Base-by-base conservation (phyloP, 495 filamentous ascomycete species). In the Xylona heveae region DNA sequence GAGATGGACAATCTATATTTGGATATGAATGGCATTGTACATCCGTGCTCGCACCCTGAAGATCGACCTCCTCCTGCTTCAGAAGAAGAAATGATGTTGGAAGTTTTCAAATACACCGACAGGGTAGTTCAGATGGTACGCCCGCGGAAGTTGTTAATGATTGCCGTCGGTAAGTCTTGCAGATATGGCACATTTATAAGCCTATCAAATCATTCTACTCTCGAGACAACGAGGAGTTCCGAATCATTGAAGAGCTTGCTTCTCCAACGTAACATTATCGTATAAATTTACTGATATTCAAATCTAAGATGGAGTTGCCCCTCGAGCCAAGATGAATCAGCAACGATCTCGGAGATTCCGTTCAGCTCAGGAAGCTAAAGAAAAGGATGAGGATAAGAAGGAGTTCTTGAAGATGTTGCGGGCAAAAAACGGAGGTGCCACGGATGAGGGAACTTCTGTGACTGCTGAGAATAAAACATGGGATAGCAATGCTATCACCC, bases 11-110 rank as follows among this genome's bases (percentile, higher is more conserved):
- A 95, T 47, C 62, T 99, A 2, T 99, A 95, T 46, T 68, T 99
- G 32, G 88, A 99, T 47, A 95, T 99, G 88, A 99, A 99, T 57
- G 88, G 88, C 49, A 99, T 99, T 42, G 88, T 99, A 27, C 88
- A 99, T 66, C 90, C 90, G 2, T 99, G 88, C 57, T 92, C 84
- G 4, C 88, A 99, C 54, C 88, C 88, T 2, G 88, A 99, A 53
- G 85, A 94, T 41, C 74, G 65, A 38, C 81, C 88, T 3, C 66
- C 88, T 3, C 88, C 88, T 18, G 75, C 74, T 44, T 83, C 80
- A 25, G 88, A 99, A 59, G 79, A 88, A 51, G 88, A 94, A 53
- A 99, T 99, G 90, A 99, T 99, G 88, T 35, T 92, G 38, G 90
- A 84, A 45, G 71, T 95, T 38, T 95, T 95, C 59, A 77, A 77